Conservation (phyloP, 768 basidiomycete species). For the Serendipita sp. region DNA sequence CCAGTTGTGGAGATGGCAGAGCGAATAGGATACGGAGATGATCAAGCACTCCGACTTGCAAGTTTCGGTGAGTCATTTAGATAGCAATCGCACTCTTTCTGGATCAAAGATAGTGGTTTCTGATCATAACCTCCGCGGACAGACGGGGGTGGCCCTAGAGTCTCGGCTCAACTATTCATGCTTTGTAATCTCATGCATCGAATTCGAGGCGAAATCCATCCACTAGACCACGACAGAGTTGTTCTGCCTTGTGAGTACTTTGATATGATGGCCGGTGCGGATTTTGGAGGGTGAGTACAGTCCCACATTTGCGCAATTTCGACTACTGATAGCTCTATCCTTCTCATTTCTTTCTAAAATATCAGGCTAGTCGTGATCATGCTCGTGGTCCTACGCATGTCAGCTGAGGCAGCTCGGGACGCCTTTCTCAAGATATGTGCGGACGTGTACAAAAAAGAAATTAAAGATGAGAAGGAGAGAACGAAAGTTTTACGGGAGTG, state of each 20-base stretch:
- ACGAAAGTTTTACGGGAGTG: background rate
- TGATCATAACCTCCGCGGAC: background rate
- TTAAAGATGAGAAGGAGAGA: background rate
- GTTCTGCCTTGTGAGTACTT: background rate
- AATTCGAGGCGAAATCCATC: background rate
- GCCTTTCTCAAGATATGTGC: background rate
- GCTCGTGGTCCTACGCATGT: background rate
- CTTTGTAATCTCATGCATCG: background rate
- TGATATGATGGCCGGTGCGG: background rate
- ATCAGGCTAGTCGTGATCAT: background rate
- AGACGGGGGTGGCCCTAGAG: background rate
- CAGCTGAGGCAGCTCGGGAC: background rate
- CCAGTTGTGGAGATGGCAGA: too few species aligned
- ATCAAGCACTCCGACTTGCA: background rate
- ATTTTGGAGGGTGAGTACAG: background rate
- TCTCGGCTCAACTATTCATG: background rate
- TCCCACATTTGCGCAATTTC: too few species aligned
- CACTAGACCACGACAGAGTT: background rate
- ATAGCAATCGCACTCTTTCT: too few species aligned
- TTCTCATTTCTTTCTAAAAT: background rate
- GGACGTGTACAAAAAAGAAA: background rate
- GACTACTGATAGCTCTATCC: too few species aligned
- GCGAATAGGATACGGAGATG: too few species aligned
- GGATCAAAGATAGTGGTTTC: background rate
- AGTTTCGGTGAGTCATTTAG: too few species aligned